Evolutionary conservation across 2,329 filamentous ascomycete species (phyloP), one percentile per base, ranked within the genome.

Genomic region (Cyanodermella asteris): DNA sequence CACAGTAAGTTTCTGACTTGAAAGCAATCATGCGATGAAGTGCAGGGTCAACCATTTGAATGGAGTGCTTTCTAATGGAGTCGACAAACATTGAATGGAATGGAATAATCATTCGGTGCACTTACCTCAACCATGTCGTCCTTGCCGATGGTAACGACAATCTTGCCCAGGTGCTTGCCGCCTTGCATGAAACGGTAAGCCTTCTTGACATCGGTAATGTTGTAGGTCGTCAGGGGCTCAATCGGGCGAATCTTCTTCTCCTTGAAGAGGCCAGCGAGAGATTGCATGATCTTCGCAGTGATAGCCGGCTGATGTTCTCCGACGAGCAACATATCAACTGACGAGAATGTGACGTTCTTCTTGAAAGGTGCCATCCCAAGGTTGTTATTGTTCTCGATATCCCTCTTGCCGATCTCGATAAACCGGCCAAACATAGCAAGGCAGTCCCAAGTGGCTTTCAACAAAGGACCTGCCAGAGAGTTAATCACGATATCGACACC

Each of bases 361-460:
- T 35, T n/a, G 28, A 46, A 46, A 2, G 33, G 26, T 5, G 27
- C 20, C 41, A 45, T 42, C 18, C 22, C 23, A 2, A 45, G 32
- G 16, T 34, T 28, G 7, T 20, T 28, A 14, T 25, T 11, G 13
- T 12, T 25, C 2, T 28, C 22, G 15, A 39, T 32, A 21, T 43
- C 37, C 16, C 25, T 31, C 24, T 36, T 35, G 3, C 38, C 36
- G 23, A 43, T 25, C 22, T 41, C 36, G 6, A 42, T 17, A 15
- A 43, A 34, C 13, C 22, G 26, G 8, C 38, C 39, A 25, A 25
- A 31, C 4, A 25, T n/a, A 2, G 37, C 37, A 17, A 38, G 23
- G 24, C 29, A 33, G 10, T 33, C 17, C 36, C 40, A 42, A 2
- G 35, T 30, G 14, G 22, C 32, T 11, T 34, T 24, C 3, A 45